phyloP scores from a whole-genome alignment of 2,329 filamentous ascomycete species.

The Diaporthe citrichinensis region DNA sequence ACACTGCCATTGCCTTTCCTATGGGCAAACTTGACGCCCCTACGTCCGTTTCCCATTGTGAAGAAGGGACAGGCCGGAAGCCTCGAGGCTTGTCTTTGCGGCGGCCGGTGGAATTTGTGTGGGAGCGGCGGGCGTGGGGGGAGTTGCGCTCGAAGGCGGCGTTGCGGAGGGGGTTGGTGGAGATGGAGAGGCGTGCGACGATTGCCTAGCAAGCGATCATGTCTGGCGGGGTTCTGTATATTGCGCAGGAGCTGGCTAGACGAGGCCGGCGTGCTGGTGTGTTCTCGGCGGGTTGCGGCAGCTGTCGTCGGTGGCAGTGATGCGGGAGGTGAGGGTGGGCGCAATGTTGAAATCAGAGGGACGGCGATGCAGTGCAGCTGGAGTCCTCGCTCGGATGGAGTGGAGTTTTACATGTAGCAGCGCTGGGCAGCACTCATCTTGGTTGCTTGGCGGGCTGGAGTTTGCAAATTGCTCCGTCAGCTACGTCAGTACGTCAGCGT shows the following conservation, averaged over 20 bases:
- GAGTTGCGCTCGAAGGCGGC: slow-evolving; percentile 21
- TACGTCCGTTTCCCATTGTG: slow-evolving; percentile 56
- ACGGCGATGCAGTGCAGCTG: slow-evolving; percentile 18
- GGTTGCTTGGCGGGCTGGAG: slow-evolving; percentile 31
- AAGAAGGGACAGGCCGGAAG: not conserved
- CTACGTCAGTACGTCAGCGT: slow-evolving; percentile 36
- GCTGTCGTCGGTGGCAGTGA: not conserved
- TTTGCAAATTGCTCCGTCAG: slow-evolving; percentile 36
- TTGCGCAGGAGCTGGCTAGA: not conserved
- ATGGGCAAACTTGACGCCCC: slow-evolving; percentile 69
- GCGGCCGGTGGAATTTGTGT: not conserved
- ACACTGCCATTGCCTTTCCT: slow-evolving; percentile 62
- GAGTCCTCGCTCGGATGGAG: slow-evolving; percentile 8
- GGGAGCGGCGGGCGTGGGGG: not conserved
- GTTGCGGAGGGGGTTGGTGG: not conserved
- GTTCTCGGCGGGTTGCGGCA: not conserved
- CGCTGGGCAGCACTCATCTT: slow-evolving; percentile 21
- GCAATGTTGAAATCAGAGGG: slow-evolving; percentile 21
- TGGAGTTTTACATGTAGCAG: slow-evolving; percentile 28
- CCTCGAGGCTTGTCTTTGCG: not conserved
- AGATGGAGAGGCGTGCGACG: slow-evolving; percentile 12
- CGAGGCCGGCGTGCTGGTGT: not conserved
- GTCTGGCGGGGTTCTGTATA: not conserved
- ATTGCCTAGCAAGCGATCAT: slow-evolving; percentile 30
- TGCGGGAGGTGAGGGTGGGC: not conserved